Conservation (phyloP, 768 basidiomycete genomes). For the Kwoniella pini region DNA sequence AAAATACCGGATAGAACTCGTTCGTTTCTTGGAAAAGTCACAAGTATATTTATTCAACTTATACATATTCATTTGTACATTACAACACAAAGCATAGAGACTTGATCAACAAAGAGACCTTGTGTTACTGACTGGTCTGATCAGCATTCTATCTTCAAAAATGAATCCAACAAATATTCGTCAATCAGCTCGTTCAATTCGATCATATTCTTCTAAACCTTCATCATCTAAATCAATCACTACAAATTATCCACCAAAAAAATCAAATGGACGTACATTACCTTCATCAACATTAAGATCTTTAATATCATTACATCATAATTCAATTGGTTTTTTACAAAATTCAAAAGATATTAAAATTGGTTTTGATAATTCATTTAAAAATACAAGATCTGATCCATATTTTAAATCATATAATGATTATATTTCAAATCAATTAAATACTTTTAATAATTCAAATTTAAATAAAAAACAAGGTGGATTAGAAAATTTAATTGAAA, state of each 20-base stretch:
- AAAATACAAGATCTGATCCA: slow-evolving; percentile 14
- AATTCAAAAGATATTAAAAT: slow-evolving; percentile 12
- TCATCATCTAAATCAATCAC: slow-evolving; percentile 9
- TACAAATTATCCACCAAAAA: slow-evolving; percentile 23
- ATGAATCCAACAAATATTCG: too few species aligned
- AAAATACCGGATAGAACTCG: too few species aligned
- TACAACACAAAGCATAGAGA: too few species aligned
- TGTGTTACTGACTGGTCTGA: too few species aligned
- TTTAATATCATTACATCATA: slow-evolving; percentile 48
- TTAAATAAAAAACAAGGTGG: slow-evolving; percentile 1
- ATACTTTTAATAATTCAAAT: background rate
- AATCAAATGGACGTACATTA: slow-evolving; percentile 20
- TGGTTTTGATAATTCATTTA: slow-evolving; percentile 39
- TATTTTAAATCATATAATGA: slow-evolving; percentile 14
- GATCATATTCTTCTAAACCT: background rate
- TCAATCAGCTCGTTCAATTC: background rate
- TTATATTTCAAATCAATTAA: background rate
- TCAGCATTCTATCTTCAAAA: too few species aligned
- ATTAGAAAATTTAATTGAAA: slow-evolving; percentile 17
- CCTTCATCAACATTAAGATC: slow-evolving; percentile 30
- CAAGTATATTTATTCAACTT: too few species aligned
- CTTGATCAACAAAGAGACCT: too few species aligned
- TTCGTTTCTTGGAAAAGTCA: too few species aligned
- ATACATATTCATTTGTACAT: too few species aligned
- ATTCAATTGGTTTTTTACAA: slow-evolving; percentile 45